Percentiles rank a stretch among this genome's conserved stretches.
Evolutionary conservation across 2,329 filamentous ascomycete species (phyloP).

Genomic region (Paecilomyces variotii): DNA sequence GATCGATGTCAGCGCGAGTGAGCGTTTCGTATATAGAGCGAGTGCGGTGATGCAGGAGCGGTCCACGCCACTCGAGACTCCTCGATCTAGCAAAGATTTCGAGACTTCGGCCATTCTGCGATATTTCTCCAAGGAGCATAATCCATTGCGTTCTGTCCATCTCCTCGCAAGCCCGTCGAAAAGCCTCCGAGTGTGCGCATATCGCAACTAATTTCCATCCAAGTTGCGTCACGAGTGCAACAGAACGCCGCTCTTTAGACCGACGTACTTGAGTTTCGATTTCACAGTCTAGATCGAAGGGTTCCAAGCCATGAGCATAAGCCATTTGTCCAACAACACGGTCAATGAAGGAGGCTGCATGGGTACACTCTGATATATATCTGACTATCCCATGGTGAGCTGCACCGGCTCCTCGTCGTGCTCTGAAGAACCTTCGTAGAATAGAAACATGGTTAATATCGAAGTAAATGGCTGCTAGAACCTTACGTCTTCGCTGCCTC

Average conservation of each 20-base stretch:
- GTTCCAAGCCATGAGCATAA: not conserved
- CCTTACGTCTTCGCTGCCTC: not conserved
- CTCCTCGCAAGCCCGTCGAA: slow-evolving; percentile 9
- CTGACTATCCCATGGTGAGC: not conserved
- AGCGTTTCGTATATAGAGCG: slow-evolving; percentile 3
- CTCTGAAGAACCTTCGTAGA: not conserved
- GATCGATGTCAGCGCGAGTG: not conserved
- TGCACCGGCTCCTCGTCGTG: not conserved
- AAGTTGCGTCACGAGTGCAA: slow-evolving; percentile 5
- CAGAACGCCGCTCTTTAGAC: not conserved
- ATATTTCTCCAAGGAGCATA: slow-evolving; percentile 9
- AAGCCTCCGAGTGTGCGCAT: slow-evolving; percentile 17
- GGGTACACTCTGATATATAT: not conserved
- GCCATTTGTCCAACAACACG: not conserved
- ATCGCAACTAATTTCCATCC: slow-evolving; percentile 21
- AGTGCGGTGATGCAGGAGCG: slow-evolving; percentile 3
- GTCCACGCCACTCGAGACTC: slow-evolving; percentile 16
- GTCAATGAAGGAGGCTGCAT: not conserved
- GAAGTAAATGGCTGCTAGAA: not conserved
- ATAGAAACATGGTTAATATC: not conserved
- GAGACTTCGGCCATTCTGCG: slow-evolving; percentile 14
- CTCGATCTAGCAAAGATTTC: slow-evolving; percentile 17
- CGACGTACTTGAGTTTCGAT: not conserved
- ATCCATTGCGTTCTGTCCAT: slow-evolving; percentile 8
- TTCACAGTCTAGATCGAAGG: not conserved